A percentile compares a stretch with the other conserved stretches of the same genome.
These are phyloP conservation scores for Trypanosoma mega DNA, from an alignment of 208 protist genomes.

Conservation along the genomic window DNA sequence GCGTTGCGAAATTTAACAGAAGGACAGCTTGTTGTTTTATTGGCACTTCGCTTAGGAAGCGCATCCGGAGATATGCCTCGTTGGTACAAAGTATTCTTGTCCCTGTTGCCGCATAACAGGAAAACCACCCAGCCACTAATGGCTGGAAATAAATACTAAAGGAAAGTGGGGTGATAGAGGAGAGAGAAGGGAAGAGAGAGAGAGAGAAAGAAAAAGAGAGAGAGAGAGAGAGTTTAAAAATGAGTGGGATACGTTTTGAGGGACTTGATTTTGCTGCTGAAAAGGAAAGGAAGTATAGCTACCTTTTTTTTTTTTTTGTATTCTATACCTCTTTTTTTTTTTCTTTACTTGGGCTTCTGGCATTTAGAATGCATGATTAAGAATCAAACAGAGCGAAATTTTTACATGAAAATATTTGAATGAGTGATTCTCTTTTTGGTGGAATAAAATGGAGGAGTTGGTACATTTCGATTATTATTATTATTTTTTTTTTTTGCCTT, in stretches of 20 bases:
- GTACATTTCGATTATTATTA: too few species aligned
- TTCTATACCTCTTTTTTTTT: too few species aligned
- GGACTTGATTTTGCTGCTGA: not conserved
- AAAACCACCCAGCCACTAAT: too few species aligned
- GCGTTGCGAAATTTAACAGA: constrained; percentile 19
- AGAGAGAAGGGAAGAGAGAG: not conserved
- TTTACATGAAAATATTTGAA: too few species aligned
- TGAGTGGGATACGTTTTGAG: not conserved
- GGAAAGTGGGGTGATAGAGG: not conserved
- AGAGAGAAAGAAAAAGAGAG: constrained; percentile 1
- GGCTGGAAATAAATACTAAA: too few species aligned
- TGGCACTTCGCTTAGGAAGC: constrained; percentile 10
- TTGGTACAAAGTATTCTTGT: not conserved
- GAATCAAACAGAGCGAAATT: too few species aligned
- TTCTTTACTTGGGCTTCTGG: too few species aligned
- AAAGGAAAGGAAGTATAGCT: constrained; percentile 1
- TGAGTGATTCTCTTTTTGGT: too few species aligned
- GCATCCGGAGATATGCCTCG: constrained; percentile 9
- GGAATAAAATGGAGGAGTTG: too few species aligned
- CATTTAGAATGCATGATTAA: too few species aligned
- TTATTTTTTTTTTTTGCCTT: too few species aligned
- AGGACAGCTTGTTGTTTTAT: constrained; percentile 2
- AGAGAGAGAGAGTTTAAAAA: too few species aligned
- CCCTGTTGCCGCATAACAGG: not conserved
- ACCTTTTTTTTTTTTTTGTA: constrained; percentile 2